Evolutionary conservation across 306 rosid species (phyloP).

Genomic region (Alnus rubra): DNA sequence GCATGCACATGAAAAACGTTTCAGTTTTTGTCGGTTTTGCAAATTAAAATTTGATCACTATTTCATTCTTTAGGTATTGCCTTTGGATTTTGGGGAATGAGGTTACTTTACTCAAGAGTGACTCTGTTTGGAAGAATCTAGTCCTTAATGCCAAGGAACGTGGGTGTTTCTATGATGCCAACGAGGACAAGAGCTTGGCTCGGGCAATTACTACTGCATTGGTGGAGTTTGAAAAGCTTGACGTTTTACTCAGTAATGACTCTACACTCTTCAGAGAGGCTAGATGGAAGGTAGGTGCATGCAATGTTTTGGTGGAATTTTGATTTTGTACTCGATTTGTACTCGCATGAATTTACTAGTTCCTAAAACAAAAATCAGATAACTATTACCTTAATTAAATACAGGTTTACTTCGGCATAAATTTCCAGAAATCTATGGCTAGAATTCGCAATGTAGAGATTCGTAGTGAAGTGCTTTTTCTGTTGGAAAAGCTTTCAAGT

Average conservation of each 20-base stretch:
- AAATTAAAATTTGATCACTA: background rate
- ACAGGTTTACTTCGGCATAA: conserved; percentile 41
- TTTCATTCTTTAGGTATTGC: conserved; percentile 33
- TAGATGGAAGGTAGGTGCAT: conserved; percentile 58
- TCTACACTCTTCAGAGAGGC: conserved; percentile 39
- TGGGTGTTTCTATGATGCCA: conserved; percentile 43
- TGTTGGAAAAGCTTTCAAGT: conserved; percentile 48
- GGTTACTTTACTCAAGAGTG: conserved; percentile 34
- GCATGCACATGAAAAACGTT: background rate
- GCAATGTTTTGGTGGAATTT: background rate
- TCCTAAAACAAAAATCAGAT: background rate
- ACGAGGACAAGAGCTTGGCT: conserved; percentile 42
- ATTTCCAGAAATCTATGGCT: conserved; percentile 34
- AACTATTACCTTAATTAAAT: background rate
- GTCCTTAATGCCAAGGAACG: conserved; percentile 44
- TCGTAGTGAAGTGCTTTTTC: conserved; percentile 31
- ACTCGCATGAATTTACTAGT: no score
- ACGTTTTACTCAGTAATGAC: conserved; percentile 24
- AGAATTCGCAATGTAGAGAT: conserved; percentile 28
- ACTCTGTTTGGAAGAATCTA: conserved; percentile 43
- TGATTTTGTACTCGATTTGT: no score
- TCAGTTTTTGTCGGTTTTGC: background rate
- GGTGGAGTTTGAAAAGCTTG: conserved; percentile 32
- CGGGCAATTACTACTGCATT: conserved; percentile 31
- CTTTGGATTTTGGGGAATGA: conserved; percentile 62